These are phyloP conservation scores for Sporisorium reilianum DNA, from an alignment of 1,284 basidiomycete genomes.

Conservation along the genomic window DNA sequence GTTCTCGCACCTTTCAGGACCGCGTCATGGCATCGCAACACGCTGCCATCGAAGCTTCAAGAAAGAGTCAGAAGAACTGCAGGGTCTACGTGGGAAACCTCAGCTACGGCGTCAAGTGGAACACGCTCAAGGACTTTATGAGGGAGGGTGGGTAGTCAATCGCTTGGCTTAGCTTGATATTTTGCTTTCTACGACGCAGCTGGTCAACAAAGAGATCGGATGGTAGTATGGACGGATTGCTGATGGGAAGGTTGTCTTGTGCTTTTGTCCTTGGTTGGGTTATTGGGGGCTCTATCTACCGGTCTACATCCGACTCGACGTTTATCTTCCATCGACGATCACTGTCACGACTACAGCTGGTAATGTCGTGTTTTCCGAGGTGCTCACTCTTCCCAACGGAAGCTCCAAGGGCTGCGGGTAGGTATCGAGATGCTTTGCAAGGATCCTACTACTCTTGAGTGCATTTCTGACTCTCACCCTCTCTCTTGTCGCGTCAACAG, in stretches of 20 bases:
- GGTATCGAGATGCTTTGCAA: not conserved
- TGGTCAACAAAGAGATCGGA: constrained; percentile 5
- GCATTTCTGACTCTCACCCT: not conserved
- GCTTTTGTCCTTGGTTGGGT: constrained; percentile 33
- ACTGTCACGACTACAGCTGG: constrained; percentile 52
- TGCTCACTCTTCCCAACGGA: constrained; percentile 93
- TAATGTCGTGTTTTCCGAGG: constrained; percentile 98
- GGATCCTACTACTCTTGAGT: not conserved
- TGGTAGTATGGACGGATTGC: constrained; percentile 27
- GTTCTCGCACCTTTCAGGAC: constrained; percentile 36
- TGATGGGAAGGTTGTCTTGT: constrained; percentile 45
- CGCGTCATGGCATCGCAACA: constrained; percentile 38
- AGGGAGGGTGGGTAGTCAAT: constrained; percentile 62
- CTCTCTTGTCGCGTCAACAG: constrained; percentile 23
- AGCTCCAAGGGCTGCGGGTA: constrained; percentile 90
- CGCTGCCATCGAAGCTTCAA: constrained; percentile 73
- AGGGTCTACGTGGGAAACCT: constrained; percentile 98
- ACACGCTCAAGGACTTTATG: constrained; percentile 80
- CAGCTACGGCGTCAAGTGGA: constrained; percentile 96
- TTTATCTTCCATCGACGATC: not conserved
- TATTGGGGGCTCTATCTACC: constrained; percentile 5
- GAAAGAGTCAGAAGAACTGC: constrained; percentile 95
- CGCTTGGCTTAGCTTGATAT: constrained; percentile 8
- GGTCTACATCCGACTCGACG: not conserved
- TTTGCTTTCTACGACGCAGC: constrained; percentile 10